A percentile compares a stretch with the other conserved stretches of the same genome.
phyloP scores from a whole-genome alignment of 805 yeast genomes.

The Candida hispaniensis region DNA sequence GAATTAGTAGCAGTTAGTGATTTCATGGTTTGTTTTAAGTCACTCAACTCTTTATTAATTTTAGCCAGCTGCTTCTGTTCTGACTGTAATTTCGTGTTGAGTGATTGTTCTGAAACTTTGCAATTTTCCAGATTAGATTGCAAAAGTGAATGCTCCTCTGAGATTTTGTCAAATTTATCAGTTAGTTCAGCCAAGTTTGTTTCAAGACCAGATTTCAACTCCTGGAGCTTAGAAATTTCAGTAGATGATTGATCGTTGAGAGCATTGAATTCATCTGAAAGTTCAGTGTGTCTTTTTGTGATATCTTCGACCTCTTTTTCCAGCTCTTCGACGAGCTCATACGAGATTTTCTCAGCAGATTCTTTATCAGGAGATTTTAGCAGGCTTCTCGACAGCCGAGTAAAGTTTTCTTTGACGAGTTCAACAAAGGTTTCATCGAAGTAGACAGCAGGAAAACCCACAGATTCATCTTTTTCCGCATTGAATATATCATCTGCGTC shows the following conservation, averaged over 20 bases:
- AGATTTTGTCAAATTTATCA: conserved; percentile 26
- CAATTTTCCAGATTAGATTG: conserved; percentile 17
- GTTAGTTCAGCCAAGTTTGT: conserved; percentile 29
- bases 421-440: conserved; percentile 55
- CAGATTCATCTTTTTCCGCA: conserved; percentile 54
- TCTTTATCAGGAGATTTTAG: conserved; percentile 65
- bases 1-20: conserved; percentile 22
- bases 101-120: conserved; percentile 12
- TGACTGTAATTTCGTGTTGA: conserved; percentile 3
- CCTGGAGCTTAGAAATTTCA: conserved; percentile 25
- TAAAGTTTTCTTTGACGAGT: conserved; percentile 57
- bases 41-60: conserved; percentile 20
- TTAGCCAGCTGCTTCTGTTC: conserved; percentile 13
- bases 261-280: conserved; percentile 24
- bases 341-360: conserved; percentile 56
- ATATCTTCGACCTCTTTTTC: conserved; percentile 24
- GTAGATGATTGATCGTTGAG: conserved; percentile 22
- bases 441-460: conserved; percentile 74
- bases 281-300: conserved; percentile 19
- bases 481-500: conserved; percentile 40
- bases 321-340: conserved; percentile 40
- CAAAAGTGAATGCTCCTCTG: conserved; percentile 1
- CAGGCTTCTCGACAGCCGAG: conserved; percentile 58
- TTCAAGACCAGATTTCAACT: conserved; percentile 27
- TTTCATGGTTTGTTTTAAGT: conserved; percentile 20